Percentiles rank a stretch among this genome's conserved stretches.
Evolutionary conservation across 2,329 filamentous ascomycete species (phyloP).

Genomic region (Fusarium humuli): DNA sequence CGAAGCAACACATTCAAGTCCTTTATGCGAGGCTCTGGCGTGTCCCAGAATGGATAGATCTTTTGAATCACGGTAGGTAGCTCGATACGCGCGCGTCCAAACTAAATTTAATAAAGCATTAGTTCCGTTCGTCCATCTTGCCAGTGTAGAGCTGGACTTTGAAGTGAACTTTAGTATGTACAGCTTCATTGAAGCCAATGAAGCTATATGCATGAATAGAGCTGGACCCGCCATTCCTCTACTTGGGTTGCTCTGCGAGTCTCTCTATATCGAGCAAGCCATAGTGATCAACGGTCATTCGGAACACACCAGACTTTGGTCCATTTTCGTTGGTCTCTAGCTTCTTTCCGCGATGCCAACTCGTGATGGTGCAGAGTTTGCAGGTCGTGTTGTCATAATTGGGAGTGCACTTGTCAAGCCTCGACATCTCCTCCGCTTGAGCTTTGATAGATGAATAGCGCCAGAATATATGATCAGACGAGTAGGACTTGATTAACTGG

Average conservation of each 20-base stretch:
- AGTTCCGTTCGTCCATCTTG: not conserved
- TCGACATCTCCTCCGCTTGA: not conserved
- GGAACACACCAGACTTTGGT: not conserved
- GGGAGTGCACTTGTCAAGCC: not conserved
- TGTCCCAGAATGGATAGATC: not conserved
- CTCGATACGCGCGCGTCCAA: not conserved
- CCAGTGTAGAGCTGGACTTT: not conserved
- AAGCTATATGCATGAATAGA: not conserved
- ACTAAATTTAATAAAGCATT: not conserved
- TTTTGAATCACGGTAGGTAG: not conserved
- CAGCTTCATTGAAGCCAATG: not conserved
- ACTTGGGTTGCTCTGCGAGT: not conserved
- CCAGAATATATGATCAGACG: not conserved
- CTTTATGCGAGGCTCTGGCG: not conserved
- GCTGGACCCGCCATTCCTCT: not conserved
- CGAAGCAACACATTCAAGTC: not conserved
- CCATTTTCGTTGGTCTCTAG: not conserved
- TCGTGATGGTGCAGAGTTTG: not conserved
- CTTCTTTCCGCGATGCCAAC: not conserved
- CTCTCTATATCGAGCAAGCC: conserved; percentile 4
- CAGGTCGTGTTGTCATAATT: not conserved
- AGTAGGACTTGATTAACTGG: not conserved
- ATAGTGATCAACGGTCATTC: not conserved
- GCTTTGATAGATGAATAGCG: not conserved
- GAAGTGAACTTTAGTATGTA: not conserved